Conservation (phyloP, 2,329 filamentous ascomycete species). For the Cytospora leucostoma region DNA sequence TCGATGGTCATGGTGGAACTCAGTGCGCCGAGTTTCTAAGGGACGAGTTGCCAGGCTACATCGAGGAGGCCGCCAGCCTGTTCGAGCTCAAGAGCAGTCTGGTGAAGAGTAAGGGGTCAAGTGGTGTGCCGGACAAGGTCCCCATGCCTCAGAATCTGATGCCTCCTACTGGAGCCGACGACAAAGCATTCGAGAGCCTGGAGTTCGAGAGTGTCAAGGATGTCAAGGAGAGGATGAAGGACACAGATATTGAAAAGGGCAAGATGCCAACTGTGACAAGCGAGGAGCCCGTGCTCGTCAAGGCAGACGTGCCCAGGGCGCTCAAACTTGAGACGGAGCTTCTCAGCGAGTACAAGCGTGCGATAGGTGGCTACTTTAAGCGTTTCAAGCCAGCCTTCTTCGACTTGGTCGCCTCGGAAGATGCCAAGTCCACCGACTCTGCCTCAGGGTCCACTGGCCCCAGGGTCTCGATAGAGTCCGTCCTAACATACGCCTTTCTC, state of each 20-base stretch:
- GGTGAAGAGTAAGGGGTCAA: constrained; percentile 41
- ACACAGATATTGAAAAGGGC: constrained; percentile 37
- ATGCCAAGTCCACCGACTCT: constrained; percentile 29
- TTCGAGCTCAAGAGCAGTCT: constrained; percentile 82
- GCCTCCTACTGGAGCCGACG: constrained; percentile 32
- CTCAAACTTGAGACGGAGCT: constrained; percentile 70
- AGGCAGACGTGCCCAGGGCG: constrained; percentile 59
- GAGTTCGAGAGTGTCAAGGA: constrained; percentile 54
- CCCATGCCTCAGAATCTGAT: constrained; percentile 21
- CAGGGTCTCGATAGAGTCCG: constrained; percentile 67
- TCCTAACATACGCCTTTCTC: constrained; percentile 89
- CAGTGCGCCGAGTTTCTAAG: constrained; percentile 87
- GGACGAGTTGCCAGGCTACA: constrained; percentile 82
- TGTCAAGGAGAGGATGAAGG: constrained; percentile 41
- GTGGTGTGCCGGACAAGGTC: constrained; percentile 17
- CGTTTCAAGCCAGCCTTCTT: constrained; percentile 86
- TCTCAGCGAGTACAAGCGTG: constrained; percentile 75
- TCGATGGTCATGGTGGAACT: constrained; percentile 90
- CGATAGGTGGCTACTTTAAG: constrained; percentile 91
- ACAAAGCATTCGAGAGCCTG: constrained; percentile 36
- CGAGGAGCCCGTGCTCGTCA: constrained; percentile 49
- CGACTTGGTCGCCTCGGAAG: constrained; percentile 39
- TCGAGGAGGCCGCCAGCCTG: constrained; percentile 75
- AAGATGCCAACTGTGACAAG: constrained; percentile 40
- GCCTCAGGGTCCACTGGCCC: constrained; percentile 17